Conservation (phyloP, 176 grass and related monocot species). For the Eleusine coracana region DNA sequence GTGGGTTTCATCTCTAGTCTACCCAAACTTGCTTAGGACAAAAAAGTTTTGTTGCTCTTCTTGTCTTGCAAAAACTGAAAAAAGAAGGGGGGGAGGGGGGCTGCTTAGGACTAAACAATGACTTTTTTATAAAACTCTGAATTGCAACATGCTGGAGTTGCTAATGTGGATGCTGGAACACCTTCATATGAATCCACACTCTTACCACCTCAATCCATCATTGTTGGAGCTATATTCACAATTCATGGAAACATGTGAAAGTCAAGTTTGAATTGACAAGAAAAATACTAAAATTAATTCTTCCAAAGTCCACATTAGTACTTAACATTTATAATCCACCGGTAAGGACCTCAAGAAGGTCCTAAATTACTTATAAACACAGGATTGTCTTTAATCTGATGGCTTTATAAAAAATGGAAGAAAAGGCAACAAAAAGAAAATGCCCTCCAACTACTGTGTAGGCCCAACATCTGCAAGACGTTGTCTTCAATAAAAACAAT, state of each 20-base stretch:
- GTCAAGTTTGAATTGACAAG: not conserved
- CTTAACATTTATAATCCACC: not conserved
- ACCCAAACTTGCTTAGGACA: too few species aligned
- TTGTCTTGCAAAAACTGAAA: too few species aligned
- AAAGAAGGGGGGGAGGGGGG: too few species aligned
- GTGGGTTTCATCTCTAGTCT: too few species aligned
- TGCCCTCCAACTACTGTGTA: not conserved
- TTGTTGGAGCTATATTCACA: not conserved
- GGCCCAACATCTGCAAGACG: not conserved
- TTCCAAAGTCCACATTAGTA: constrained; percentile 25
- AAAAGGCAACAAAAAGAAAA: not conserved
- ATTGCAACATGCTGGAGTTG: not conserved
- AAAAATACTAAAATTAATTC: not conserved
- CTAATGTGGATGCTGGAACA: not conserved
- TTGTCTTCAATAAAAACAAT: not conserved
- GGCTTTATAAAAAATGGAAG: not conserved
- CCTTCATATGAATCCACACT: not conserved
- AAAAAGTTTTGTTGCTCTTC: too few species aligned
- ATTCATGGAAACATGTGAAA: constrained; percentile 4
- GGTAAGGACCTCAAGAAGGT: not conserved
- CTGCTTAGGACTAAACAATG: not conserved
- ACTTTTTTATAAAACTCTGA: not conserved
- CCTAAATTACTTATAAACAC: not conserved
- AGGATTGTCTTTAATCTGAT: not conserved
- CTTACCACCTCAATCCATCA: not conserved